Evolutionary conservation across 1,139 yeast species (phyloP).

Genomic region (Suhomyces anneliseae): DNA sequence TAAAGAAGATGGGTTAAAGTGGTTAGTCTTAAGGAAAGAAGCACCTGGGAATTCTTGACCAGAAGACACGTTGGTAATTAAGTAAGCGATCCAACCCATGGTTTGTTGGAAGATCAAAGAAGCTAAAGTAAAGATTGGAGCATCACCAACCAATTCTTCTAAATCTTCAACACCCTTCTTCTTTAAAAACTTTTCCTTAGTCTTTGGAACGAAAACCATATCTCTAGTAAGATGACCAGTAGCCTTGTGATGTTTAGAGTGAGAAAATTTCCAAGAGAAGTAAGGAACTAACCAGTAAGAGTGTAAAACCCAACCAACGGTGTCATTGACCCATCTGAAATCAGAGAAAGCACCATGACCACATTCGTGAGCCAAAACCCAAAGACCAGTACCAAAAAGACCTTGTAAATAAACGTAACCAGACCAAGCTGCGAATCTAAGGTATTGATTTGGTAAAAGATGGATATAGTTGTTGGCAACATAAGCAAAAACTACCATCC

Average conservation of each 20-base stretch:
- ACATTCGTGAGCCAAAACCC: slow-evolving; percentile 91
- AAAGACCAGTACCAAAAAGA: slow-evolving; percentile 71
- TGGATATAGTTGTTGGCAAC: slow-evolving; percentile 55
- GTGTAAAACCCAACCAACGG: slow-evolving; percentile 81
- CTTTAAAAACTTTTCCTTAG: slow-evolving; percentile 54
- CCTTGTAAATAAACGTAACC: slow-evolving; percentile 52
- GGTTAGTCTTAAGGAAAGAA: slow-evolving; percentile 50
- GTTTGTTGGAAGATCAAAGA: slow-evolving; percentile 66
- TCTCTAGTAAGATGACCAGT: slow-evolving; percentile 81
- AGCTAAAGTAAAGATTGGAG: slow-evolving; percentile 64
- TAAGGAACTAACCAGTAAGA: slow-evolving; percentile 78
- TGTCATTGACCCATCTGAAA: slow-evolving; percentile 65
- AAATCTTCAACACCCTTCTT: slow-evolving; percentile 41
- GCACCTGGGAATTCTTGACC: slow-evolving; percentile 66
- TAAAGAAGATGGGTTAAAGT: slow-evolving; percentile 73
- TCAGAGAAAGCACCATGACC: slow-evolving; percentile 87
- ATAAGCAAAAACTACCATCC: slow-evolving; percentile 52
- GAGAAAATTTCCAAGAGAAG: slow-evolving; percentile 83
- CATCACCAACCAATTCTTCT: slow-evolving; percentile 66
- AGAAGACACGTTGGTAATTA: slow-evolving; percentile 64
- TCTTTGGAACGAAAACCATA: slow-evolving; percentile 78
- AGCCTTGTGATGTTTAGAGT: slow-evolving; percentile 84
- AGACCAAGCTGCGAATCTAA: slow-evolving; percentile 42
- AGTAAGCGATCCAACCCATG: slow-evolving; percentile 72
- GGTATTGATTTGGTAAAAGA: slow-evolving; percentile 18